These are phyloP conservation scores for Lipomyces sp. DNA, from an alignment of 805 yeast species.

Conservation along the genomic window DNA sequence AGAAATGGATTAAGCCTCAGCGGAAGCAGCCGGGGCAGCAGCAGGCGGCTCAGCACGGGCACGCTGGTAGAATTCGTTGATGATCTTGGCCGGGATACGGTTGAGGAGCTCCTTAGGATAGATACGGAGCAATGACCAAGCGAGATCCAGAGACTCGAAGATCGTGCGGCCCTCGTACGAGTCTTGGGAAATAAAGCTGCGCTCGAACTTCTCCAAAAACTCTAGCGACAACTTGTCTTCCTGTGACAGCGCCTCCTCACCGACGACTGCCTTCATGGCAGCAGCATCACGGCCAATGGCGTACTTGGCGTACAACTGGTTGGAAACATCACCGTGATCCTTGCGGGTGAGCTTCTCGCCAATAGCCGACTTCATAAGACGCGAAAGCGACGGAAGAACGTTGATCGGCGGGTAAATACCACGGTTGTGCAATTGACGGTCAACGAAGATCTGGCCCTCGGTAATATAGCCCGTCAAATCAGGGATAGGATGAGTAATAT, in stretches of 20 bases:
- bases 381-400: conserved; percentile 93
- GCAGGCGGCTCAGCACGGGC: conserved; percentile 27
- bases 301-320: conserved; percentile 97
- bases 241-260: conserved; percentile 97
- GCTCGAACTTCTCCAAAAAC: conserved; percentile 96
- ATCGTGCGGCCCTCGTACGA: conserved; percentile 94
- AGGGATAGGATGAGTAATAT: conserved; percentile 99
- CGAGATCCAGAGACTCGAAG: conserved; percentile 93
- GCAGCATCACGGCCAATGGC: conserved; percentile 99
- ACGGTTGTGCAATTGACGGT: conserved; percentile 92
- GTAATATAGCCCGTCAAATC: conserved; percentile 99
- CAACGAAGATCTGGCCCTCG: conserved; percentile 97
- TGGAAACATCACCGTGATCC: conserved; percentile 99
- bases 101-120: conserved; percentile 98
- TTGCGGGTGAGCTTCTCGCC: conserved; percentile 99
- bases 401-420: conserved; percentile 99
- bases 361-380: conserved; percentile 98
- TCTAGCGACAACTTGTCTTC: conserved; percentile 97
- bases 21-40: conserved; percentile 17
- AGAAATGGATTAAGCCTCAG: conserved; percentile 13
- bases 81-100: conserved; percentile 96
- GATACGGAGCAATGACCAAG: conserved; percentile 96
- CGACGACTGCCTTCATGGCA: conserved; percentile 99
- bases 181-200: conserved; percentile 92
- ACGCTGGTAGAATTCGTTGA: conserved; percentile 85